Base-by-base conservation (phyloP, 352 stramenopile genomes). In the Stramenopiles sp. region DNA sequence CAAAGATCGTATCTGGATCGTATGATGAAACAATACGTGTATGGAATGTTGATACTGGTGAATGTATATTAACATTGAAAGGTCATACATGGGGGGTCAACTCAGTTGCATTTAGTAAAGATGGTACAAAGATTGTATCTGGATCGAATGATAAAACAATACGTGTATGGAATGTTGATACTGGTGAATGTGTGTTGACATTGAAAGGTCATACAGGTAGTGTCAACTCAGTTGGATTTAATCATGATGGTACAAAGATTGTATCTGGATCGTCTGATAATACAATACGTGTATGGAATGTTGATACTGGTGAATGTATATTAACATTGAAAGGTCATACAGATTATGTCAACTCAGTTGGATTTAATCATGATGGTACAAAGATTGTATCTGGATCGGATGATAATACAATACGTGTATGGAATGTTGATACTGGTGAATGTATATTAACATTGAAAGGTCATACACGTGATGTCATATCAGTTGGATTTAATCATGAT, bases 341-440 rank as follows among this genome's bases (percentile, higher is more conserved):
- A 0, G n/a, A 80, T 27, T 73, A 43, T 0, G 79, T 81, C 20
- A 80, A n/a, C 0, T 43, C 79, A 6, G 20, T 81, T n/a, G 31
- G 43, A 32, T 77, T 81, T 30, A 38, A 90, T 43, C 80, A 81
- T 20, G 77, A 83, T 1, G 88, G 92, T 74, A 81, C 82, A 30
- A 83, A 69, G n/a, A 78, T 93, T 43, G 92, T 87, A 82, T 93
- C 88, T 0, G 89, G 89, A 31, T 87, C 88, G 13, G 82, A 88
- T n/a, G 89, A 93, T 82, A 92, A 88, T 0, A 86, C 90, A 74
- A 91, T 87, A 30, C 88, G 89, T 69, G 84, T 92, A 78, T 93
- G 88, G 88, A 87, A 92, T 80, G 43, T 90, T 6, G 78, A 81
- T 20, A 93, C 88, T 0, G 80, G 82, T 53, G 38, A 4, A 53